These are phyloP conservation scores for Talaromyces adpressus DNA, from an alignment of 495 filamentous ascomycete genomes.

Conservation along the genomic window DNA sequence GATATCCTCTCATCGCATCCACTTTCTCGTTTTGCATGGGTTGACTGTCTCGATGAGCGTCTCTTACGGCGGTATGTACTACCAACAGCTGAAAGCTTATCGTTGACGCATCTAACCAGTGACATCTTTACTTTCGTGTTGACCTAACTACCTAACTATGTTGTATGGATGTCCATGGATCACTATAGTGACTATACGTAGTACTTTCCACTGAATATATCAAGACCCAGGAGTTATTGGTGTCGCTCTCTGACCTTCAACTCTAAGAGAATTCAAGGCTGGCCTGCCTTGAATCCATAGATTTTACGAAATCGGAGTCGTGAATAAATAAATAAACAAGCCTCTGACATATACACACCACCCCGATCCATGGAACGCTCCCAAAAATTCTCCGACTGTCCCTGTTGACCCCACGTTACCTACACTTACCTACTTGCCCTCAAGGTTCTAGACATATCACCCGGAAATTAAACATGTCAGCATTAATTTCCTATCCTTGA, in stretches of 20 bases:
- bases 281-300: too few relatives aligned
- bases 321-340: not conserved
- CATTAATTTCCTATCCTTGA: not conserved
- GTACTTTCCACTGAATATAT: too few relatives aligned
- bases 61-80: not conserved
- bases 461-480: not conserved
- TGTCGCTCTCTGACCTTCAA: too few relatives aligned
- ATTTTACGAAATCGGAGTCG: not conserved
- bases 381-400: not conserved
- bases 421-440: not conserved
- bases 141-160: too few relatives aligned
- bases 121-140: too few relatives aligned
- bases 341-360: not conserved
- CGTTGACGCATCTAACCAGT: not conserved
- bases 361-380: not conserved
- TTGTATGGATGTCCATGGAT: too few relatives aligned
- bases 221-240: too few relatives aligned
- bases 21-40: not conserved
- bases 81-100: not conserved
- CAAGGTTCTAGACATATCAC: not conserved
- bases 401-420: not conserved
- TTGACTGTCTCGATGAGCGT: too few relatives aligned
- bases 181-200: too few relatives aligned
- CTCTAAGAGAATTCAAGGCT: too few relatives aligned
- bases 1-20: not conserved